Base-by-base conservation (phyloP, 2,329 filamentous ascomycete genomes). In the Colletotrichum shisoi region DNA sequence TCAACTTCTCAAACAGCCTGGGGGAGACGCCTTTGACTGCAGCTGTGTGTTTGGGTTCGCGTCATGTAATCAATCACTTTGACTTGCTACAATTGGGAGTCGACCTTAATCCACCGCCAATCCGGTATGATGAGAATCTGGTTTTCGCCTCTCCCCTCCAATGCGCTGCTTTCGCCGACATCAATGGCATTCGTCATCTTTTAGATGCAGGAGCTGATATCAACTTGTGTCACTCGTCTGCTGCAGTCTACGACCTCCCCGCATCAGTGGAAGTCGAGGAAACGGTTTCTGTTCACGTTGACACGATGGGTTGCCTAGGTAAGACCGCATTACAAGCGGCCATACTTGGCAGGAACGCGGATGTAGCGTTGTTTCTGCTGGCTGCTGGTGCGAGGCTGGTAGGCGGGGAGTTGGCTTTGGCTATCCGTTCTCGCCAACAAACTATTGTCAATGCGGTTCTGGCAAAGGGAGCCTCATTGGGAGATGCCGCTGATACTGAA, bases 121-220 rank as follows among this genome's bases (percentile, higher is more conserved):
- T 5, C n/a, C 46, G 0, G 17, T 3, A 1, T 31, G 0, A 0
- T 11, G 1, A 5, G 5, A 0, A 3, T 3, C 1, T 13, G 21
- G 3, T 3, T 24, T 34, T 31, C 11, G 3, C 52, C 1, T 48
- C 31, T 0, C 57, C 57, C 0, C 57, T 62, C 6, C 57, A 65
- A 6, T 48, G 57, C 3, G 57, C 57, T 2, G 62, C 62, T 1
- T 37, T 34, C 12, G 3, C 19, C 0, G 45, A 59, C 8, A 0
- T 15, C 0, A 3, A 7, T 0, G 34, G 17, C 0, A 15, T 63
- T 1, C 17, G n/a, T n/a, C 3, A 27, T 0, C 6, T 63, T 1
- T 0, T 63, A 1, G 0, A 9, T 0, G 1, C 4, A 8, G 62
- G 45, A 1, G 62, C 62, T 1, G 56, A 40, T 2, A 2, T 60